Evolutionary conservation across 2,329 filamentous ascomycete genomes (phyloP).

Genomic region (Trichoderma cornu-damae): DNA sequence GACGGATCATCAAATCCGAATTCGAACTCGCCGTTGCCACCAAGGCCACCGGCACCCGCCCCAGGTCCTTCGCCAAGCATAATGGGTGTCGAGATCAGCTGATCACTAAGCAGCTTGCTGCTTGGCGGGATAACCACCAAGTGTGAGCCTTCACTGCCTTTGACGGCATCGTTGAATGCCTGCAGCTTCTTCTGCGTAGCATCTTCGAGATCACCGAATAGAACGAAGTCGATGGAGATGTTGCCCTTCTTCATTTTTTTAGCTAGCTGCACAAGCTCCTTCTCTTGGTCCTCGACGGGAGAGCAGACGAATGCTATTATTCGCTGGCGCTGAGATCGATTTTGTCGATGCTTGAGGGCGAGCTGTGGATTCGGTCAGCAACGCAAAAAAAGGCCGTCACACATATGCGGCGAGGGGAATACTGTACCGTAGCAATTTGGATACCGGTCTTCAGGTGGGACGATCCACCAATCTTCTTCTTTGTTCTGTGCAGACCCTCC

Average conservation of each 20-base stretch:
- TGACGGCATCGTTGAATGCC: slow-evolving; percentile 89
- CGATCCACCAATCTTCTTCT: slow-evolving; percentile 83
- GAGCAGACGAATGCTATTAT: slow-evolving; percentile 98
- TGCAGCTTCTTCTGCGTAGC: slow-evolving; percentile 86
- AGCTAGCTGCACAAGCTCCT: slow-evolving; percentile 79
- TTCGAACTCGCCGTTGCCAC: slow-evolving; percentile 57
- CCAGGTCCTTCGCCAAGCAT: slow-evolving; percentile 72
- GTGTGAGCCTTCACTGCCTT: slow-evolving; percentile 85
- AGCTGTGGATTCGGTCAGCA: slow-evolving; percentile 53
- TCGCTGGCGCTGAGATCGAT: slow-evolving; percentile 92
- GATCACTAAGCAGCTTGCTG: slow-evolving; percentile 86
- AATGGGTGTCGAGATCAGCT: slow-evolving; percentile 84
- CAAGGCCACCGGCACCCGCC: slow-evolving; percentile 52
- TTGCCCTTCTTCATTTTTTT: slow-evolving; percentile 99
- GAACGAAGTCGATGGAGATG: slow-evolving; percentile 87
- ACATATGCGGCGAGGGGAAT: neutral
- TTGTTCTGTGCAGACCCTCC: slow-evolving; percentile 82
- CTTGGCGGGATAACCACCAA: slow-evolving; percentile 87
- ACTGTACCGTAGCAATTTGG: slow-evolving; percentile 83
- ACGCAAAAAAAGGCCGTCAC: neutral
- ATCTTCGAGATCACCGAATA: slow-evolving; percentile 90
- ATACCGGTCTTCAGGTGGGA: slow-evolving; percentile 89
- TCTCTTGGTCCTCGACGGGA: slow-evolving; percentile 82
- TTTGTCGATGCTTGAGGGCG: slow-evolving; percentile 94
- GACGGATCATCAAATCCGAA: slow-evolving; percentile 92